Evolutionary conservation across 208 protist species (phyloP), one percentile per base, ranked within the genome.

Genomic region (Trypanosoma rangeli): DNA sequence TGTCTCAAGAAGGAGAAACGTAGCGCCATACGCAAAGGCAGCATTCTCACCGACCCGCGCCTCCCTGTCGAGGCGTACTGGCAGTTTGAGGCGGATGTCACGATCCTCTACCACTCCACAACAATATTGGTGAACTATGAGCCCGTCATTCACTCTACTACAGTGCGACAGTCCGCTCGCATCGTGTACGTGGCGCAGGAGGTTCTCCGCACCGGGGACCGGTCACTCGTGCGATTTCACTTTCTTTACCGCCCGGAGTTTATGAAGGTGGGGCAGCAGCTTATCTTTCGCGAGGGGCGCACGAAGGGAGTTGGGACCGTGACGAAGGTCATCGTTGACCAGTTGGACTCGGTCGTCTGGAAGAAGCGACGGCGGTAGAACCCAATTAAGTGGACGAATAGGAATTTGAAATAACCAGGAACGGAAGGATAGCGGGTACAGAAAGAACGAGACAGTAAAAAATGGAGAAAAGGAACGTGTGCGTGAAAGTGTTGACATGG

Each of bases 101-200:
- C 97, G 16, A 93, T 99, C 20, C 83, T 99, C 20, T 98, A 99
- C 77, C 98, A 99, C 81, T 93, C 96, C 22, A 99, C 98, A 1
- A 99, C 98, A 8, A 99, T 99, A 70, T 70, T 86, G n/a, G 64
- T 76, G 4, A 94, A 98, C 75, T 99, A 99, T 82, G 96, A 99
- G 76, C 94, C 97, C 9, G 94, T 99, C 29, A 96, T 99, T 31
- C 98, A 99, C 83, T 98, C 83, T 26, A 82, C 78, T 1, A 97
- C 95, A 4, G 85, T 98, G 52, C 84, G 92, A 48, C 93, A 97
- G 76, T 91, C 90, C 3, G 92, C 90, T 1, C 84, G 85, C 33
- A 95, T 97, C 52, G 92, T 84, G 28, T 88, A 87, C 53, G 84
- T 98, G 5, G 93, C 90, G 55, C 84, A 89, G 52, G 94, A 97